Evolutionary conservation across 2,329 filamentous ascomycete species (phyloP).

Genomic region (Arthrobotrys sinensis): DNA sequence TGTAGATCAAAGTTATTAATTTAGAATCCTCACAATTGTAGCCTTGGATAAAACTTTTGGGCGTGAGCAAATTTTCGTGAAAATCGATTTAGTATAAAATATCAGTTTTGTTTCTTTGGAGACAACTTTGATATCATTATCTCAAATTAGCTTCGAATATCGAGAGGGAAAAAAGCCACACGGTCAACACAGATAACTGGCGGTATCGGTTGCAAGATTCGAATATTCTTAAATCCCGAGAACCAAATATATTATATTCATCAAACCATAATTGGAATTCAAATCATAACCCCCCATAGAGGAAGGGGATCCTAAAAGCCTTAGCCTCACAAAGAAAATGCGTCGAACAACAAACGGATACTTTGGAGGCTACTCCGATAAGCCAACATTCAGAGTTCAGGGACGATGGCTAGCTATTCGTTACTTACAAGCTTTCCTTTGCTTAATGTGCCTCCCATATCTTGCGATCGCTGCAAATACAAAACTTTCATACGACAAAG

Average conservation of each 20-base stretch:
- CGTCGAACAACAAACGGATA: neutral
- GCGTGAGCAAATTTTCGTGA: neutral
- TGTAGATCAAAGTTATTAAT: neutral
- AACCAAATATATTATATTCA: too few species aligned
- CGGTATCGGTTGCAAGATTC: neutral
- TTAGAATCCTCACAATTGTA: conserved; percentile 23
- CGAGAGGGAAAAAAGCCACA: conserved; percentile 8
- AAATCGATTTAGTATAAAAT: conserved; percentile 5
- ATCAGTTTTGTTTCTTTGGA: neutral
- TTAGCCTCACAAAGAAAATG: neutral
- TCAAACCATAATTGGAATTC: too few species aligned
- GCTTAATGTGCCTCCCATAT: conserved; percentile 8
- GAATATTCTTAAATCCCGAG: neutral
- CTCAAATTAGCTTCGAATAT: neutral
- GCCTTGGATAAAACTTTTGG: conserved; percentile 2
- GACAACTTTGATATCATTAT: neutral
- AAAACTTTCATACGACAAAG: neutral
- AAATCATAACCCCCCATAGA: too few species aligned
- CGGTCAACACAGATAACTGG: neutral
- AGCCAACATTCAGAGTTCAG: neutral
- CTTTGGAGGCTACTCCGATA: neutral
- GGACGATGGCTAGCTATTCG: conserved; percentile 14
- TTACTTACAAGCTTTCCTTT: conserved; percentile 10
- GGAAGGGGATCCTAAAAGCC: neutral
- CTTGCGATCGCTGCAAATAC: neutral